Base-by-base conservation (phyloP, 1,284 basidiomycete genomes). In the Ustilago vetiveriae region DNA sequence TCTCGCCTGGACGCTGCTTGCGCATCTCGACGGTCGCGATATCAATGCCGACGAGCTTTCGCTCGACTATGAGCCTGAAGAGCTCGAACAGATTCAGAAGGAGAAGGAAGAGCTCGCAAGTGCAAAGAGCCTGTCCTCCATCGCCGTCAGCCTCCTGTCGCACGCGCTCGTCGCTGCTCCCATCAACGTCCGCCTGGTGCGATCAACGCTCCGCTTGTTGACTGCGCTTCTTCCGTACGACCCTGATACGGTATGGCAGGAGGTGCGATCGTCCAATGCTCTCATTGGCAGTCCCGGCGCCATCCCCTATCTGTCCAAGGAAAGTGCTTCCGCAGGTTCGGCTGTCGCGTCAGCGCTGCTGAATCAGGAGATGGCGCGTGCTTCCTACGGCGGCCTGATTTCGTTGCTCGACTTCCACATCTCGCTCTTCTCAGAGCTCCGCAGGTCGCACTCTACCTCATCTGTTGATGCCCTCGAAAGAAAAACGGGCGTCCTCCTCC, bases 141-240 rank as follows among this genome's bases (percentile, higher is more conserved):
- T 92, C 22, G 89, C 90, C 1, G 90, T 89, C 38, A 89, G 88
- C 85, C 90, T 94, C 43, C 85, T 94, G n/a, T 90, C 92, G 72
- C 89, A 91, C 64, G 88, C 90, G 0, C 85, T 93, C 4, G 86
- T 87, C 17, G 86, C 87, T 11, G 84, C 75, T 10, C 84, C 84
- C 16, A 83, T 86, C 29, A 85, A 86, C 17, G 86, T 87, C 0
- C 85, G 86, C 33, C 85, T 94, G 54, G 90, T 94, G 68, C 89
- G 90, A 4, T 90, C 90, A 3, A 87, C 90, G 0, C 87, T 92
- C 83, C 88, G 87, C 51, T 87, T 94, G 8, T 85, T 94, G n/a
- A 86, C 90, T 9, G 88, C 88, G 0, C 85, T 94, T 27, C 85
- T 94, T 2, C 90, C 90, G 0, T 85, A 84, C 41, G 89, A 90